Evolutionary conservation across 2,329 filamentous ascomycete species (phyloP).

Genomic region (Epichloe gansuensis): DNA sequence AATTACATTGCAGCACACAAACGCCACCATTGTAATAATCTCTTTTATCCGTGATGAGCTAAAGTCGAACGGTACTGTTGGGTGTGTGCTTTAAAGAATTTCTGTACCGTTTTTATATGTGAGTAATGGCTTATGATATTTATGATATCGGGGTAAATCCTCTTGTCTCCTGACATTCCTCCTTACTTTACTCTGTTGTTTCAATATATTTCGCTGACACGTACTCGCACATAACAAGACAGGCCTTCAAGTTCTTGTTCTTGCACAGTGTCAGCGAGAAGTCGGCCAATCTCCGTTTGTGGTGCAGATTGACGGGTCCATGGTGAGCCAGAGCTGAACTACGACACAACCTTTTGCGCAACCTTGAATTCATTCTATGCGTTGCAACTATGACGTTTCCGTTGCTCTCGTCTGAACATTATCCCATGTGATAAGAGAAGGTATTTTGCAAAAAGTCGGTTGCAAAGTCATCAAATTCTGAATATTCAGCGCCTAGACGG

Average conservation of each 20-base stretch:
- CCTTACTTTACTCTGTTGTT: too few relatives aligned
- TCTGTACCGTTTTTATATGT: neutral
- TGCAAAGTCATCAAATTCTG: slow-evolving; percentile 43
- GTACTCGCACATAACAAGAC: too few relatives aligned
- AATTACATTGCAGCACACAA: slow-evolving; percentile 8
- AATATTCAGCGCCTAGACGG: slow-evolving; percentile 52
- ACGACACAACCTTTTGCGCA: neutral
- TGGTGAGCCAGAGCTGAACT: neutral
- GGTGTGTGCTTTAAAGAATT: neutral
- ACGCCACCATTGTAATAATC: neutral
- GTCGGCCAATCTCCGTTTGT: neutral
- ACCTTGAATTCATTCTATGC: neutral
- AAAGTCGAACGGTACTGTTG: neutral
- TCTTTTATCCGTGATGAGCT: neutral
- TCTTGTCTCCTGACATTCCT: too few relatives aligned
- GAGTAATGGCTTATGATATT: neutral
- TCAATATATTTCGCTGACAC: too few relatives aligned
- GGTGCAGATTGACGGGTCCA: too few relatives aligned
- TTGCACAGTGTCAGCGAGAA: too few relatives aligned
- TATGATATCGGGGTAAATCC: neutral
- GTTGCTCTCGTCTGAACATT: slow-evolving; percentile 23
- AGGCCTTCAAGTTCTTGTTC: too few relatives aligned
- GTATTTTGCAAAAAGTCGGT: slow-evolving; percentile 36
- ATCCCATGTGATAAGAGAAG: slow-evolving; percentile 32
- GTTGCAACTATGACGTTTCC: slow-evolving; percentile 12